Base-by-base conservation (phyloP, 78 protist genomes). In the Speleostelium caveatum region DNA sequence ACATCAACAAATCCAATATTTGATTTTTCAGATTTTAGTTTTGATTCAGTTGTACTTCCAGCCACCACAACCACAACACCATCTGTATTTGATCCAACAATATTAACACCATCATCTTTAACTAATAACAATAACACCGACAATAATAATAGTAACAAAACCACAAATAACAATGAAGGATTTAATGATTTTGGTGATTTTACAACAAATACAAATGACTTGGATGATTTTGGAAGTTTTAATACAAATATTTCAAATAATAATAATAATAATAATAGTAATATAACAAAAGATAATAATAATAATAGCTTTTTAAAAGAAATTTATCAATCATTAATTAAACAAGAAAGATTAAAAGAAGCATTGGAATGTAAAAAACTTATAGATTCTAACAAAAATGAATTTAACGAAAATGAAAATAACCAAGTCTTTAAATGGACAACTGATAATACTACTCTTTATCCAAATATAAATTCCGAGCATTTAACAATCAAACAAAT, bases 291-390 rank as follows among this genome's bases (percentile, higher is more conserved):
- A 41, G 76, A 10, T 42, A 36, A 58, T 16, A 38, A 66, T n/a
- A 51, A 58, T 16, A 38, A 66, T n/a, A 51, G 75, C 24, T 69
- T 83, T 36, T 33, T 83, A 8, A 33, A 56, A 12, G 91, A 83
- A 36, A 83, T 83, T 14, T 69, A 38, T 32, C n/a, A 53, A 69
- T 39, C 75, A 42, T 45, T 83, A 59, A 41, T 83, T 5, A n/a
- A 22, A 28, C 79, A 83, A 58, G 91, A 83, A 71, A 41, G 91
- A 35, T 83, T 83, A 35, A 51, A 19, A 22, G 91, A 83, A 58
- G 91, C 91, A 19, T 32, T 83, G 8, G 91, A 67, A 33, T 83
- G 91, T 17, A 74, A 69, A 45, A 69, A 58, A 24, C 8, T 21
- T 24, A 69, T 78, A 36, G 66, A 78, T n/a, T 5, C 4, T 2